These are phyloP conservation scores for Heritiera littoralis DNA, from an alignment of 345 rosid genomes.

Conservation along the genomic window DNA sequence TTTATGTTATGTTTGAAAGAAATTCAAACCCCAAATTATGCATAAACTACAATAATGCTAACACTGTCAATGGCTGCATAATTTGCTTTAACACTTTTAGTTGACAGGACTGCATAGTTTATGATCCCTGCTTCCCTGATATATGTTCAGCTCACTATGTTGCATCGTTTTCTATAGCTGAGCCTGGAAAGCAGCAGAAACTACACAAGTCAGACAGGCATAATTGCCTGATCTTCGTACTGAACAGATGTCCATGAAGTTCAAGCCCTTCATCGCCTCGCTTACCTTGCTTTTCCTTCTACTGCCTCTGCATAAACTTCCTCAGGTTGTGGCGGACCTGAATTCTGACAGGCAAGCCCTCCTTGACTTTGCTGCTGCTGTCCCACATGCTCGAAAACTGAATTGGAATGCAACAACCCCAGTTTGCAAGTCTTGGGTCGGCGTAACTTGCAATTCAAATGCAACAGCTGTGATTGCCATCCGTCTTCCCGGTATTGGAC, in stretches of 20 bases:
- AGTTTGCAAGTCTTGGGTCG: constrained; percentile 60
- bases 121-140: neutral
- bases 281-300: constrained; percentile 32
- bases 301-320: constrained; percentile 9
- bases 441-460: constrained; percentile 51
- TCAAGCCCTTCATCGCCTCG: constrained; percentile 23
- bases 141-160: neutral
- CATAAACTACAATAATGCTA: neutral
- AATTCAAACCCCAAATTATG: neutral
- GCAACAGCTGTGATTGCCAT: constrained; percentile 46
- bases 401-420: constrained; percentile 52
- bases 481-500: constrained; percentile 73
- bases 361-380: constrained; percentile 47
- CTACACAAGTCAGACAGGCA: constrained; percentile 16
- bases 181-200: constrained; percentile 2
- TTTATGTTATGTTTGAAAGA: neutral
- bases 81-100: neutral
- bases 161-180: neutral
- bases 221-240: constrained; percentile 10
- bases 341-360: constrained; percentile 59
- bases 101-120: neutral
- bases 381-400: constrained; percentile 50
- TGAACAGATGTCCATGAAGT: constrained; percentile 33
- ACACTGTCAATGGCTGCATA: neutral
- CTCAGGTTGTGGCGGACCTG: constrained; percentile 38